These are phyloP conservation scores for Calonectria pauciramosa DNA, from an alignment of 2,329 filamentous ascomycete genomes.

Conservation along the genomic window DNA sequence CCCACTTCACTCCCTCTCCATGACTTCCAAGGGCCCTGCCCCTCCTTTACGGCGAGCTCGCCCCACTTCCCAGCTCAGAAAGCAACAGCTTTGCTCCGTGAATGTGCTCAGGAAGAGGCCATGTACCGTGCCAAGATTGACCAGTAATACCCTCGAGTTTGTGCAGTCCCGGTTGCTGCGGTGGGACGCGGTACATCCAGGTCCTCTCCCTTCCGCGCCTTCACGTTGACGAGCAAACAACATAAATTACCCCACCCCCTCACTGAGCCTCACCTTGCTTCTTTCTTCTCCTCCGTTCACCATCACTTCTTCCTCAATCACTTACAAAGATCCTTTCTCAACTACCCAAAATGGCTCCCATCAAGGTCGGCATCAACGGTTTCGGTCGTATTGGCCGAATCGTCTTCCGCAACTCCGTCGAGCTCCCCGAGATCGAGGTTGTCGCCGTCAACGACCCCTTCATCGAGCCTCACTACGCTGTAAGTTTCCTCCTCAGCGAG, in stretches of 20 bases:
- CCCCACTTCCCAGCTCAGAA: constrained; percentile 18
- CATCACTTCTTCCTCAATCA: constrained; percentile 11
- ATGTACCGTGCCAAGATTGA: not conserved
- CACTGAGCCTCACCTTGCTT: constrained; percentile 30
- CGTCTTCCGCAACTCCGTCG: constrained; percentile 97
- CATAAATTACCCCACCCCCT: constrained; percentile 45
- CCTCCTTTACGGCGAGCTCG: constrained; percentile 23
- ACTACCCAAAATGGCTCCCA: constrained; percentile 58
- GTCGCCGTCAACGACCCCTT: constrained; percentile 99
- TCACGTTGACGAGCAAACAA: constrained; percentile 16
- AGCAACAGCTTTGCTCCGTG: not conserved
- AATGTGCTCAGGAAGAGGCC: not conserved
- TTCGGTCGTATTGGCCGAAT: constrained; percentile 99
- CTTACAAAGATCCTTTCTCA: constrained; percentile 17
- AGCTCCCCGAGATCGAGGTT: constrained; percentile 90
- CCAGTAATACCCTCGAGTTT: not conserved
- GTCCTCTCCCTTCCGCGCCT: not conserved
- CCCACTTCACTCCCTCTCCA: constrained; percentile 12
- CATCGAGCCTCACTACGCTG: constrained; percentile 97
- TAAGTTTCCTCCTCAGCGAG: constrained; percentile 67
- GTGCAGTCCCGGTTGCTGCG: not conserved
- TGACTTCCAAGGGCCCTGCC: constrained; percentile 1
- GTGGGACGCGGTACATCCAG: not conserved
- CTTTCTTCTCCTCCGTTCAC: constrained; percentile 1
- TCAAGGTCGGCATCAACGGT: constrained; percentile 98